Base-by-base conservation (phyloP, 768 basidiomycete genomes). In the Mycena crocata region DNA sequence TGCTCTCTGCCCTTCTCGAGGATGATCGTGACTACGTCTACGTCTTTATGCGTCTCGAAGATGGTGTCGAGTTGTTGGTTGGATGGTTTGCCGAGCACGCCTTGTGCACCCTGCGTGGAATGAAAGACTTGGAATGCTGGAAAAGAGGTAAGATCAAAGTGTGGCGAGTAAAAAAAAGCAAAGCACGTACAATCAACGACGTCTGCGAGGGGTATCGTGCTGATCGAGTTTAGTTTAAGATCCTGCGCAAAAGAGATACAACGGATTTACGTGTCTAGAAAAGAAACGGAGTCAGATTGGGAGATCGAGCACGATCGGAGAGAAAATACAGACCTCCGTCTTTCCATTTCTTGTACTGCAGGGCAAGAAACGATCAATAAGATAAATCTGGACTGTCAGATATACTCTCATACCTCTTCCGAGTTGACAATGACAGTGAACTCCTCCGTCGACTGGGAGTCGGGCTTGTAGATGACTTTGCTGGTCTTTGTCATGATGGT, bases 41-140 rank as follows among this genome's bases (percentile, higher is more conserved):
- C 75, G 44, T 94, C 89, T 51, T 89, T 90, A 71, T 81, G 76
- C 4, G 90, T 86, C 21, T 83, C 88, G 70, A 96, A 96, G 37
- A 81, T 81, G 60, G 79, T 90, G 45, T 94, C 93, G 61, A 96
- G 88, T 72, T 94, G 90, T 75, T 96, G 95, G 52, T 91, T 89
- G n/a, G 93, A 95, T 14, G 93, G 84, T 57, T 84, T 82, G 30
- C 89, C 87, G 39, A 94, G 85, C 57, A 89, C 76, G n/a, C 94
- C 95, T 78, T 95, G 93, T 6, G 85, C 77, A 15, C 94, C 94
- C 76, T 94, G 93, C 26, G 78, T 77, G 23, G 93, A 90, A 75
- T 85, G 81, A 77, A 90, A 91, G 62, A 96, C 81, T 37, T 84
- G 72, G 82, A 92, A 95, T 4, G 92, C 93, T 93, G 68, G 3